Percentiles rank a stretch among this genome's conserved stretches.
Evolutionary conservation across 345 rosid species (phyloP).

Genomic region (Salix dunnii): DNA sequence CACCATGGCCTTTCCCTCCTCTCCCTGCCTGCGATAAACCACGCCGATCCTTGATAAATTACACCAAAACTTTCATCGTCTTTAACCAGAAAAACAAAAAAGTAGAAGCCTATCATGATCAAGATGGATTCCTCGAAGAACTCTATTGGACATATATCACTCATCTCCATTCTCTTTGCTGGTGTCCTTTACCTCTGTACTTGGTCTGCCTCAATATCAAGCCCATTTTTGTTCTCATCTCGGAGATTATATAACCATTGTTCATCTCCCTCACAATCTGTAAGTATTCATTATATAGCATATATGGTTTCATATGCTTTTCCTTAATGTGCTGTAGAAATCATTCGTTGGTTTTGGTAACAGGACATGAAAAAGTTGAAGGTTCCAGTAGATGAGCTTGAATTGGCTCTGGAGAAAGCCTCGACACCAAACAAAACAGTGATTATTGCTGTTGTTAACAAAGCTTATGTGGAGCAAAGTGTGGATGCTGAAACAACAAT

Average conservation of each 20-base stretch:
- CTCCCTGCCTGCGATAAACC: too few relatives aligned
- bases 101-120: background rate
- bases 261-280: constrained; percentile 12
- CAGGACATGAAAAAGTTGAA: background rate
- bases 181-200: constrained; percentile 35
- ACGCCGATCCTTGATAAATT: too few relatives aligned
- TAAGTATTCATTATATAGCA: constrained; percentile 31
- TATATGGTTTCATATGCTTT: too few relatives aligned
- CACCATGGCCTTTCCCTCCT: background rate
- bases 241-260: too few relatives aligned
- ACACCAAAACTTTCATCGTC: background rate
- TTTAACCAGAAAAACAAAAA: background rate
- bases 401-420: constrained; percentile 38
- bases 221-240: constrained; percentile 16
- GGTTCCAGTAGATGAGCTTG: constrained; percentile 44
- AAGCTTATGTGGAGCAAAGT: constrained; percentile 21
- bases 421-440: constrained; percentile 37
- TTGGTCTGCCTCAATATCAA: constrained; percentile 16
- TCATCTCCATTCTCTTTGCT: constrained; percentile 31
- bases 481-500: constrained; percentile 8
- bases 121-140: constrained; percentile 32
- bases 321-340: too few relatives aligned
- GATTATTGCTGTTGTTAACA: constrained; percentile 24
- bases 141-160: constrained; percentile 14
- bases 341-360: background rate